Base-by-base conservation (phyloP, 2,329 filamentous ascomycete genomes). In the Phialocephala subalpina region DNA sequence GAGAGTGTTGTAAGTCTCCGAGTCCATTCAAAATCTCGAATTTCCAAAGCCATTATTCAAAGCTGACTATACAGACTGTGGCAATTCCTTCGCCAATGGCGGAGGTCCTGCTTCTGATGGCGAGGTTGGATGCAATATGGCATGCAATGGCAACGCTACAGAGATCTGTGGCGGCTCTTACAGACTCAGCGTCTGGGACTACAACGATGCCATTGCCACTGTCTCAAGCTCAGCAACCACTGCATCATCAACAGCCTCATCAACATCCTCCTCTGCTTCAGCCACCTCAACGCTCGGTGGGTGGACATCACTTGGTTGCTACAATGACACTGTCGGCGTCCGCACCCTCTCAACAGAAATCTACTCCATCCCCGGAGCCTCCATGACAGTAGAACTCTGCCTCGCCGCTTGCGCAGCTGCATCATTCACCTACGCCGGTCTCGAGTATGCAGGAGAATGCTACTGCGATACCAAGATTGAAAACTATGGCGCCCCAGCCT, bases 391-490 rank as follows among this genome's bases (percentile, higher is more conserved):
- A 22, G 60, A 73, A 38, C 47, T 65, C 25, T 73, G 71, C 27
- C 56, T 64, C 20, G 61, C 63, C 88, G 65, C 73, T 27, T 78
- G 74, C 12, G 70, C 72, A 3, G 42, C 49, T 52, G 65, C 60
- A 52, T 72, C 70, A 16, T 76, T 70, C 12, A 68, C 57, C 1
- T 73, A 73, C 27, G 73, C 76, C 2, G 78, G 78, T 8, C 62
- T 77, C 0, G 77, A 80, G 64, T 80, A 78, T 16, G 49, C 11
- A 8, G 49, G 49, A 62, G 45, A 77, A 63, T 76, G 76, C 22
- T 76, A 67, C 61, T 72, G 72, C 36, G 70, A 61, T 16, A 66
- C 65, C 55, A 11, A 60, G 14, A 61, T 73, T 27, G 8, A 64
- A 5, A 58, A 60, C 11, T 60, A 58, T 38, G 61, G 62, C 18